Conservation (phyloP, 768 basidiomycete species). For the Trametes meyenii region DNA sequence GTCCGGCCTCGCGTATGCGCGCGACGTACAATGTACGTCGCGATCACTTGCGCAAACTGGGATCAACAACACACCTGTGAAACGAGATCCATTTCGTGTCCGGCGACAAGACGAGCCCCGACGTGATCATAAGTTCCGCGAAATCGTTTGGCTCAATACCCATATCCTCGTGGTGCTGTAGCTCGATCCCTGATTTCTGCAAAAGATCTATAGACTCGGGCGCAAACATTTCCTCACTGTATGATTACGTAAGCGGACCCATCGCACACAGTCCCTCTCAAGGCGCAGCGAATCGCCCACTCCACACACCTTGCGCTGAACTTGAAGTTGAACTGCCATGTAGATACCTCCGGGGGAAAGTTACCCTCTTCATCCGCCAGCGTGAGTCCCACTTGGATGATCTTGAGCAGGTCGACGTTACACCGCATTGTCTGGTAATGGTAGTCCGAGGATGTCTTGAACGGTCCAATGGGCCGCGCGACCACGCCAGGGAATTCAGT, state of each 20-base stretch:
- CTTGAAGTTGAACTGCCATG: slow-evolving; percentile 99
- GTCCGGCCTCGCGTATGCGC: neutral
- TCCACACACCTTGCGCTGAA: slow-evolving; percentile 80
- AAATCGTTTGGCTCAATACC: slow-evolving; percentile 94
- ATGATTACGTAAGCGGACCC: slow-evolving; percentile 24
- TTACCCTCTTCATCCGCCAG: slow-evolving; percentile 94
- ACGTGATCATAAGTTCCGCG: slow-evolving; percentile 96
- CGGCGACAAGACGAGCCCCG: slow-evolving; percentile 84
- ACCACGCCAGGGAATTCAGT: slow-evolving; percentile 99
- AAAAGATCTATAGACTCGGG: slow-evolving; percentile 96
- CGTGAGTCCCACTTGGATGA: slow-evolving; percentile 97
- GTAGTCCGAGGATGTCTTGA: slow-evolving; percentile 97
- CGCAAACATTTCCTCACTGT: slow-evolving; percentile 96
- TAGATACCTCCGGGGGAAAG: slow-evolving; percentile 85
- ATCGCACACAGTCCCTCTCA: slow-evolving; percentile 10
- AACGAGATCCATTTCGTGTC: slow-evolving; percentile 98
- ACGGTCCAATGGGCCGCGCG: slow-evolving; percentile 93
- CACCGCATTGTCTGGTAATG: slow-evolving; percentile 99
- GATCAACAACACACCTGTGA: slow-evolving; percentile 67
- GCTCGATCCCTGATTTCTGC: slow-evolving; percentile 94
- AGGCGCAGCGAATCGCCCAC: neutral
- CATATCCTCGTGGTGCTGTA: slow-evolving; percentile 88
- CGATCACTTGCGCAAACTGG: slow-evolving; percentile 14
- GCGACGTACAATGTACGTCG: slow-evolving; percentile 15
- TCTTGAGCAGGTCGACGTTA: slow-evolving; percentile 97